Conservation (phyloP, 352 stramenopile species). For the Phytophthora pisi region DNA sequence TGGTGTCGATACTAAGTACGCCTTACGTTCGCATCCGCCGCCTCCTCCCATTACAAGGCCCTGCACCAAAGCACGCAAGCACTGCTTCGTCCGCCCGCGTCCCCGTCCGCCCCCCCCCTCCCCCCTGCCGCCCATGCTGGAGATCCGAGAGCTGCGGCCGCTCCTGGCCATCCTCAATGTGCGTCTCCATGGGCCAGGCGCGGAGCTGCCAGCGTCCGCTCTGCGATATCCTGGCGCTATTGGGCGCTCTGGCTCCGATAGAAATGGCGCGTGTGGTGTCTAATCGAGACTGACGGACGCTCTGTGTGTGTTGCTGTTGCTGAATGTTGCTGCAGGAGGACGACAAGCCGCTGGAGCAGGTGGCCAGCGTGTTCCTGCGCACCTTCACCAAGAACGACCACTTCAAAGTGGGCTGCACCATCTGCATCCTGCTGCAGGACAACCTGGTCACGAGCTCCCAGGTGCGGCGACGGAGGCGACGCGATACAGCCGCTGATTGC, state of each 20-base stretch:
- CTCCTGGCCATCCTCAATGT: slow-evolving; percentile 87
- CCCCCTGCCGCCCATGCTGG: slow-evolving; percentile 55
- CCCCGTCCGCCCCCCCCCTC: slow-evolving; percentile 6
- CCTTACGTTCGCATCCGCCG: slow-evolving; percentile 11
- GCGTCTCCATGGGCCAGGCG: slow-evolving; percentile 28
- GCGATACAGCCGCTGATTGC: not conserved
- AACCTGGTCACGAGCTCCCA: slow-evolving; percentile 91
- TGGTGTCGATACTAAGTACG: slow-evolving; percentile 8
- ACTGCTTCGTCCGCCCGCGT: not conserved
- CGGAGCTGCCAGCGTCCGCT: not conserved
- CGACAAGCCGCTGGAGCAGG: slow-evolving; percentile 83
- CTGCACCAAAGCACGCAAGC: not conserved
- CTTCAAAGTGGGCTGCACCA: slow-evolving; percentile 91
- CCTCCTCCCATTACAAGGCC: slow-evolving; percentile 26
- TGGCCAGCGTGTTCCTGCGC: slow-evolving; percentile 67
- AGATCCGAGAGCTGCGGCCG: slow-evolving; percentile 81
- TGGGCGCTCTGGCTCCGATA: not conserved
- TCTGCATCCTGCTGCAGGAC: slow-evolving; percentile 90
- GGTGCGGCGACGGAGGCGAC: slow-evolving; percentile 36
- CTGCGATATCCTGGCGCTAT: not conserved
- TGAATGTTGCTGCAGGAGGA: slow-evolving; percentile 57
- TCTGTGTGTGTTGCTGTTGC: not conserved
- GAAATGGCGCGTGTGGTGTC: not conserved
- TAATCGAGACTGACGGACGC: slow-evolving; percentile 4
- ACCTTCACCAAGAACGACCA: slow-evolving; percentile 91